phyloP scores from a whole-genome alignment of 176 grass and related monocot species.

The Miscanthus lutarioriparius region DNA sequence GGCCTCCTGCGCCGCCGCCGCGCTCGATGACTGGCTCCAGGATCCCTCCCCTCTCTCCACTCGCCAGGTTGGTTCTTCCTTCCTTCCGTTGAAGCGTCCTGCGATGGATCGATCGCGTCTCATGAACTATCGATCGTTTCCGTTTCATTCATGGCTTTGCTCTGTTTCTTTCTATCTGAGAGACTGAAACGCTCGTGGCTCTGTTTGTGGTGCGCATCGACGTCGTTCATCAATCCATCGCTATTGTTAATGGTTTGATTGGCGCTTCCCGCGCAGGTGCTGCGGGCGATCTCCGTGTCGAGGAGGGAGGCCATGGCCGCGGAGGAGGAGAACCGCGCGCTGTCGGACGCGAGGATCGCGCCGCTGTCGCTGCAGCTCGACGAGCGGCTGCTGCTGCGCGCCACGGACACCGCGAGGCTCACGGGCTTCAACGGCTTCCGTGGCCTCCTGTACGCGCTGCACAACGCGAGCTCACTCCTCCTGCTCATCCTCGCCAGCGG shows the following conservation, averaged over 20 bases:
- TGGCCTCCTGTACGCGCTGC: constrained; percentile 70
- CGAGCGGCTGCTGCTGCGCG: constrained; percentile 53
- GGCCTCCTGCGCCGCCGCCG: constrained; percentile 47
- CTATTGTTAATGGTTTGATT: neutral
- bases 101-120: neutral
- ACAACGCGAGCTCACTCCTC: constrained; percentile 86
- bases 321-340: constrained; percentile 80
- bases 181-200: neutral
- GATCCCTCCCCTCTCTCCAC: constrained; percentile 55
- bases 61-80: constrained; percentile 51
- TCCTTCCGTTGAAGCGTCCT: neutral
- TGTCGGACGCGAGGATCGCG: constrained; percentile 60
- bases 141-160: neutral
- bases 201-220: neutral
- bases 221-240: neutral
- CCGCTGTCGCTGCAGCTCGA: constrained; percentile 69
- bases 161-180: neutral
- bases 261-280: constrained; percentile 42
- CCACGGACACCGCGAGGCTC: constrained; percentile 58
- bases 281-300: constrained; percentile 59
- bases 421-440: constrained; percentile 93
- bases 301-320: constrained; percentile 63
- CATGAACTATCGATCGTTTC: neutral
- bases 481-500: constrained; percentile 69
- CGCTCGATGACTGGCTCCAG: constrained; percentile 68